Percentiles rank a stretch among this genome's conserved stretches.
These are phyloP conservation scores for Crucihimalaya himalaica DNA, from an alignment of 345 rosid species.

Conservation along the genomic window DNA sequence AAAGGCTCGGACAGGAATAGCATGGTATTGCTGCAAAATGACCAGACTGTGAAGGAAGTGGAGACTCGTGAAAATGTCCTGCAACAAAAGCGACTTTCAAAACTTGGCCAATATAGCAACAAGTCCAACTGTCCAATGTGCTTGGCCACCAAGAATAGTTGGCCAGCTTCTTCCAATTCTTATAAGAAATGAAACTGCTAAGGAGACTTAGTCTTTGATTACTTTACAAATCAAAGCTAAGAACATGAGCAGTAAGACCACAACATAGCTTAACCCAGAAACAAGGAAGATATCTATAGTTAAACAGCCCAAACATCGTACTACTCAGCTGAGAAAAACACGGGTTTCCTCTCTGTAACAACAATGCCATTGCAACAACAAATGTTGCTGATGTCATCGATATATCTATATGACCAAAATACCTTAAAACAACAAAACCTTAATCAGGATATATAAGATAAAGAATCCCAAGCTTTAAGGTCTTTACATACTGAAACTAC, in stretches of 20 bases:
- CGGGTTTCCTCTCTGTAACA: constrained; percentile 89
- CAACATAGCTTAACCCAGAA: constrained; percentile 95
- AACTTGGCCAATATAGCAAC: constrained; percentile 89
- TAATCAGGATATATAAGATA: not conserved
- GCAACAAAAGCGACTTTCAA: constrained; percentile 66
- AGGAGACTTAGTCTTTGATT: constrained; percentile 22
- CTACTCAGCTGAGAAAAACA: constrained; percentile 94
- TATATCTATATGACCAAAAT: constrained; percentile 84
- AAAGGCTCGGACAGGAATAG: constrained; percentile 64
- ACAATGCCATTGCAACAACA: constrained; percentile 75
- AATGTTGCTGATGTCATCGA: constrained; percentile 82
- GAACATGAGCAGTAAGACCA: constrained; percentile 73
- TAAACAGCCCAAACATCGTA: constrained; percentile 83
- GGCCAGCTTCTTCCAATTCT: constrained; percentile 77
- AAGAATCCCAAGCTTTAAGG: constrained; percentile 35
- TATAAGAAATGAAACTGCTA: constrained; percentile 48
- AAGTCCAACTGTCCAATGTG: constrained; percentile 96
- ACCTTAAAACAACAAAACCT: constrained; percentile 49
- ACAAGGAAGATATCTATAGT: constrained; percentile 94
- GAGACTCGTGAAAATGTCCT: constrained; percentile 69
- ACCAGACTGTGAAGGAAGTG: constrained; percentile 76
- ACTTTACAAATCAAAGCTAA: not conserved
- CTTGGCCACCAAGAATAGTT: constrained; percentile 74
- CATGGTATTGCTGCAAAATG: constrained; percentile 57
- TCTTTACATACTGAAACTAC: constrained; percentile 41